These are phyloP conservation scores for Dipteronia dyeriana DNA, from an alignment of 345 rosid species.

Conservation along the genomic window DNA sequence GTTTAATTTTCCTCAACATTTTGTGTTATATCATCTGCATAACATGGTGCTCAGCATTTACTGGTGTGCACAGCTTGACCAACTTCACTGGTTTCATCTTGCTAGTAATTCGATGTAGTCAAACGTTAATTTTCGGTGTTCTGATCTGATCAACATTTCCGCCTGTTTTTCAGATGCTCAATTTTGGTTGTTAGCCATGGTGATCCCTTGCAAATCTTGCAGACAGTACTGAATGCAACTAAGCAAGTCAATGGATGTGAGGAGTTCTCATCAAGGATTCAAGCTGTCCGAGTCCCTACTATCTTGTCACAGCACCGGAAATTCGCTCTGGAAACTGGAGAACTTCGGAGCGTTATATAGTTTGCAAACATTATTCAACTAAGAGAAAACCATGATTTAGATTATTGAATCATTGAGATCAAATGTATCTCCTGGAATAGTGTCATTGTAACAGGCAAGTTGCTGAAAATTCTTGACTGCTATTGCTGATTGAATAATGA, in stretches of 20 bases:
- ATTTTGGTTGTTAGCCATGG: conserved; percentile 86
- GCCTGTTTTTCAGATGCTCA: conserved; percentile 44
- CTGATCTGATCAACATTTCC: neutral
- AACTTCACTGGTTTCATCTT: neutral
- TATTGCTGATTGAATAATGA: neutral
- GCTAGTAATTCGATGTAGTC: neutral
- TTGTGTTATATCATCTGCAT: neutral
- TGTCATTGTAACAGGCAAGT: neutral
- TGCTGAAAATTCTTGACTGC: neutral
- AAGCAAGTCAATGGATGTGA: conserved; percentile 31
- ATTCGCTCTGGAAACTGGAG: conserved; percentile 72
- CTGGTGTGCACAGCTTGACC: neutral
- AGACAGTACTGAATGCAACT: conserved; percentile 62
- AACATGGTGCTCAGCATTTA: neutral
- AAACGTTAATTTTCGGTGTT: neutral
- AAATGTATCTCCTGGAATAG: neutral
- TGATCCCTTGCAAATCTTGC: conserved; percentile 92
- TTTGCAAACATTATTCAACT: neutral
- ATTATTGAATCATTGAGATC: neutral
- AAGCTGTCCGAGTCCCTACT: conserved; percentile 45
- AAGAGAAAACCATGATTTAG: neutral
- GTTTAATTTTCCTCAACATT: neutral
- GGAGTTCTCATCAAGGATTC: conserved; percentile 44
- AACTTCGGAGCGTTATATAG: conserved; percentile 58
- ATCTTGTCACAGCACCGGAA: conserved; percentile 82